phyloP scores from a whole-genome alignment of 257 asterid species.

The Capsicum rhomboideum region DNA sequence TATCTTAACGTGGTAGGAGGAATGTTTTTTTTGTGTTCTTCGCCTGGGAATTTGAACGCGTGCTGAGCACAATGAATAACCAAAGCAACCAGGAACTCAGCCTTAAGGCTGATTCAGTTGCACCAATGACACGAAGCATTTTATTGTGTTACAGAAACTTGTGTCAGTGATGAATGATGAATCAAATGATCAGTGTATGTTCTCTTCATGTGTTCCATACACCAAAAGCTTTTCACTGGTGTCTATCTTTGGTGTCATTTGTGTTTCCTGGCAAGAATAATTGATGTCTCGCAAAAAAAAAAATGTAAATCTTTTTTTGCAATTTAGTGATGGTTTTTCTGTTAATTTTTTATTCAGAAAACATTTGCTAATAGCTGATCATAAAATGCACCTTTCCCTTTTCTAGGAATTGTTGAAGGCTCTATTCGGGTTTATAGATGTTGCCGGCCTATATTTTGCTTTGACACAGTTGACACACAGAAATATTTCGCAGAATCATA shows the following conservation, averaged over 20 bases:
- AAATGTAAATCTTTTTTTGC: not conserved
- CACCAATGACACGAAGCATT: not conserved
- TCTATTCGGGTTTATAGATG: slow-evolving; percentile 87
- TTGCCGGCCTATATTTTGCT: slow-evolving; percentile 95
- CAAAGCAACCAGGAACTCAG: not conserved
- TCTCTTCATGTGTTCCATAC: not conserved
- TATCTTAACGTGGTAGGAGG: not conserved
- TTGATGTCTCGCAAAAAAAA: not conserved
- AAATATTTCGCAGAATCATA: slow-evolving; percentile 95
- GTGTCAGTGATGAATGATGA: not conserved
- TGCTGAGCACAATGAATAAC: not conserved
- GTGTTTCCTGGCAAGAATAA: too few species aligned
- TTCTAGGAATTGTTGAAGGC: slow-evolving; percentile 87
- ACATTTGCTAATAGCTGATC: not conserved
- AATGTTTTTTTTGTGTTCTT: not conserved
- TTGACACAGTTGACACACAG: slow-evolving; percentile 93
- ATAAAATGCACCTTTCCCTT: not conserved
- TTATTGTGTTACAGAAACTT: not conserved
- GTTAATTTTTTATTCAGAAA: not conserved
- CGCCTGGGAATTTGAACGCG: not conserved
- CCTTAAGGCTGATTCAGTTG: not conserved
- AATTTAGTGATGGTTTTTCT: not conserved
- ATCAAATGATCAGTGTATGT: not conserved
- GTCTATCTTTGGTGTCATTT: not conserved
- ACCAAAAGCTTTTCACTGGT: not conserved